Base-by-base conservation (phyloP, 106 monocot species). In the Narthecium ossifragum region DNA sequence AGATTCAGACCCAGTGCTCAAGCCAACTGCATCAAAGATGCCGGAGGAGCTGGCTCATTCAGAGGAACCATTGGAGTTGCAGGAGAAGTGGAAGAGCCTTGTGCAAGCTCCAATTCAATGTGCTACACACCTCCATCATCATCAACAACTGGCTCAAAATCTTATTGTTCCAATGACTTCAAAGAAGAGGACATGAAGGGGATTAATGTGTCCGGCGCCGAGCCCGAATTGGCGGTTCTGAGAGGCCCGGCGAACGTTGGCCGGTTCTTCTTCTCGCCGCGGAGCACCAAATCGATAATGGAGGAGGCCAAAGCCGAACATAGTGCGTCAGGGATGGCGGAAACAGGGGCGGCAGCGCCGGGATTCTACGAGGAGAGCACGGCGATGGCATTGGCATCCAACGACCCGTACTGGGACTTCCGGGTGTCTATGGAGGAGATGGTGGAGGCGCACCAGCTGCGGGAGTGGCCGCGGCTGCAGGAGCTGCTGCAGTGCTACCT, bases 191-290 rank as follows among this genome's bases (percentile, higher is more conserved):
- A 41, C 13, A 25, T 8, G 22, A 21, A 51, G 22, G 24, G 4
- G 5, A 8, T 21, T 8, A 8, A 8, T 8, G 24, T 22, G 23
- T 3, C 24, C 5, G 36, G 10, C 36, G 36, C 5, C 5, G 10
- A 6, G 2, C 49, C 34, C 13, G n/a, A n/a, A n/a, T n/a, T n/a
- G 7, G 14, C 17, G 3, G 20, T 23, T 11, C 51, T 26, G 25
- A 4, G 53, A 18, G 15, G 31, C 14, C 21, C 22, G 2, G 20
- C 43, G 0, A 12, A 66, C 27, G 48, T 21, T 17, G 17, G 40
- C n/a, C 51, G 84, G 20, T 79, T 84, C 64, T 84, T 84, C 84
- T 84, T 79, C 84, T 72, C 84, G 0, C 79, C 78, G 2, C 31
- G 62, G 37, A 64, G 47, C 26, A 75, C 78, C 51, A 84, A 75